Base-by-base conservation (phyloP, 2,329 filamentous ascomycete genomes). In the Colletotrichum plurivorum region DNA sequence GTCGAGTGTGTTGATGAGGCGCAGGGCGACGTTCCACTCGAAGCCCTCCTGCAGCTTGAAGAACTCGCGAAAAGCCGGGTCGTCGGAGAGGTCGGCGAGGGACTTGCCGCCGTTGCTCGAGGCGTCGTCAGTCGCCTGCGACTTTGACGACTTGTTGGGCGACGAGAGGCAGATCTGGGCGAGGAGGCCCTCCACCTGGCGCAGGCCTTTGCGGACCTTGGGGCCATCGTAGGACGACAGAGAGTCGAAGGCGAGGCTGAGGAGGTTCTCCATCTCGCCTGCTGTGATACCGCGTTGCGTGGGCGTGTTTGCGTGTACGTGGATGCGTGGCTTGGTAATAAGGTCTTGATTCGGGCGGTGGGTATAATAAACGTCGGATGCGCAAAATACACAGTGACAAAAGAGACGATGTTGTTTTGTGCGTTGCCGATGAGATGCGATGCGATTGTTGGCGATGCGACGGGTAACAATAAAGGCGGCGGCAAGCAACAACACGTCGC, bases 21-120 rank as follows among this genome's bases (percentile, higher is more conserved):
- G 91, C 82, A 94, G 90, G 15, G 94, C 92, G 63, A 98, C 94
- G 83, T 99, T 99, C 93, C 94, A 98, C 83, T 98, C 94, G 78
- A 99, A 99, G 3, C 95, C 94, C 77, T 98, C 95, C 80, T 99
- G 96, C 73, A 98, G 80, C 79, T 97, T 94, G 85, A 97, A 98
- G 84, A 98, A 98, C 81, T 98, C 94, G 73, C 94, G 87, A 78
- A 98, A 98, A 20, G 95, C 95, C 20, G 93, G 94, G 80, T 98
- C 96, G 72, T 91, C 89, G 58, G 89, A 87, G 71, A 98, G 83
- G 66, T 94, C 91, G 22, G 84, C 83, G 57, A 97, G 86, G 15
- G 86, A 85, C 81, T 93, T 94, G 60, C 83, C 75, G 73, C 64
- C 72, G 75, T 73, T 45, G 22, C 7, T 20, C 63, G 46, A 20